Conservation (phyloP, 2,329 filamentous ascomycete species). For the Grosmannia huntii region DNA sequence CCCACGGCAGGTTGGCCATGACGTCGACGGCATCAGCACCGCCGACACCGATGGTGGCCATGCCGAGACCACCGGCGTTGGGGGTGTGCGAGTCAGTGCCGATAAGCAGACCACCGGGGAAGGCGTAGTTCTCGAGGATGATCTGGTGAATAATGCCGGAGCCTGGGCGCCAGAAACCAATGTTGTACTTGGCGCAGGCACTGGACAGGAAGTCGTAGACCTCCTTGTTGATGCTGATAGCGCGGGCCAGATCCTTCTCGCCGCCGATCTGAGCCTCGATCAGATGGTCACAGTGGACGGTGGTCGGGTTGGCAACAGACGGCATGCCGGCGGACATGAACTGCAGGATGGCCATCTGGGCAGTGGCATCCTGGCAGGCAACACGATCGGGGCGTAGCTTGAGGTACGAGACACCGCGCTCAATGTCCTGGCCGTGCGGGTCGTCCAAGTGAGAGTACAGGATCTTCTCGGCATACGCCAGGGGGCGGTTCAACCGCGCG, state of each 20-base stretch:
- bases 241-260: slow-evolving; percentile 68
- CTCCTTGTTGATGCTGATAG: slow-evolving; percentile 86
- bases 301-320: slow-evolving; percentile 83
- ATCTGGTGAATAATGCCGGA: slow-evolving; percentile 97
- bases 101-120: slow-evolving; percentile 97
- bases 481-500: slow-evolving; percentile 75
- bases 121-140: slow-evolving; percentile 92
- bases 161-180: slow-evolving; percentile 91
- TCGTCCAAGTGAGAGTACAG: slow-evolving; percentile 89
- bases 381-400: slow-evolving; percentile 96
- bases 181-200: slow-evolving; percentile 72
- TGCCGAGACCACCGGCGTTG: slow-evolving; percentile 88
- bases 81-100: slow-evolving; percentile 96
- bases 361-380: slow-evolving; percentile 97
- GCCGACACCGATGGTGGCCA: slow-evolving; percentile 91
- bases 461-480: slow-evolving; percentile 95
- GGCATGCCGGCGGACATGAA: slow-evolving; percentile 96
- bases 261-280: slow-evolving; percentile 92
- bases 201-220: slow-evolving; percentile 96
- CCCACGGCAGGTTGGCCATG: slow-evolving; percentile 91
- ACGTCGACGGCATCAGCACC: slow-evolving; percentile 96
- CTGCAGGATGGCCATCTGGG: slow-evolving; percentile 95
- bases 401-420: slow-evolving; percentile 88
- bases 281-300: slow-evolving; percentile 98
- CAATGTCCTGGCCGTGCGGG: slow-evolving; percentile 86